Evolutionary conservation across 2,329 filamentous ascomycete species (phyloP).

Genomic region (Chaetothyriales sp.): DNA sequence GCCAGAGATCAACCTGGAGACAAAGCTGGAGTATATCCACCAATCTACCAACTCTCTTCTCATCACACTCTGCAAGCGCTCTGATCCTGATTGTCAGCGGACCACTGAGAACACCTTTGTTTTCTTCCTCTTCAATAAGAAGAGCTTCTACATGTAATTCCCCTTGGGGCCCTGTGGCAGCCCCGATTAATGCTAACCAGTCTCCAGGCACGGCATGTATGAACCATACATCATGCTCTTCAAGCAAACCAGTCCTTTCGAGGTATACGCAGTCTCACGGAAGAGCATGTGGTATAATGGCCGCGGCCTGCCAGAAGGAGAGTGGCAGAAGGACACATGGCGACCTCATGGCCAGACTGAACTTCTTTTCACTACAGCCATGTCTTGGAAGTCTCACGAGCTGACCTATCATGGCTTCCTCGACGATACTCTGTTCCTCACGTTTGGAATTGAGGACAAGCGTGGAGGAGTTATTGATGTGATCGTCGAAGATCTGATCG

Average conservation of each 20-base stretch:
- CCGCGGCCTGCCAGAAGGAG: constrained; percentile 19
- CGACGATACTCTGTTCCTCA: constrained; percentile 42
- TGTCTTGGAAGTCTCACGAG: constrained; percentile 39
- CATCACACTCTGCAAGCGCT: constrained; percentile 40
- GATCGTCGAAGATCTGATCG: constrained; percentile 35
- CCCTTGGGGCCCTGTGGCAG: not conserved
- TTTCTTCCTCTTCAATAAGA: constrained; percentile 43
- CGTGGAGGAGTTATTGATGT: constrained; percentile 39
- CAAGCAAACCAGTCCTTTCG: constrained; percentile 9
- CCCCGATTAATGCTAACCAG: not conserved
- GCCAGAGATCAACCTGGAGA: constrained; percentile 22
- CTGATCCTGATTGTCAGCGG: constrained; percentile 32
- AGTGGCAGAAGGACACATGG: constrained; percentile 21
- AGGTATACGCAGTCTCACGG: constrained; percentile 12
- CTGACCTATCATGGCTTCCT: constrained; percentile 42
- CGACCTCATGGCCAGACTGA: constrained; percentile 20
- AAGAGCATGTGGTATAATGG: constrained; percentile 44
- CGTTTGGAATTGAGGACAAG: constrained; percentile 44
- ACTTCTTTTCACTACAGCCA: constrained; percentile 45
- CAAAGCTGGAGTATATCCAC: constrained; percentile 37
- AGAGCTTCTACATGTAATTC: constrained; percentile 28
- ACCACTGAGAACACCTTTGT: constrained; percentile 41
- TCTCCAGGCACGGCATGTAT: constrained; percentile 27
- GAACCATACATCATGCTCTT: constrained; percentile 17
- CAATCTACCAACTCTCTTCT: constrained; percentile 47